These are phyloP conservation scores for Phytophthora crassamura DNA, from an alignment of 352 stramenopile species.

Conservation along the genomic window DNA sequence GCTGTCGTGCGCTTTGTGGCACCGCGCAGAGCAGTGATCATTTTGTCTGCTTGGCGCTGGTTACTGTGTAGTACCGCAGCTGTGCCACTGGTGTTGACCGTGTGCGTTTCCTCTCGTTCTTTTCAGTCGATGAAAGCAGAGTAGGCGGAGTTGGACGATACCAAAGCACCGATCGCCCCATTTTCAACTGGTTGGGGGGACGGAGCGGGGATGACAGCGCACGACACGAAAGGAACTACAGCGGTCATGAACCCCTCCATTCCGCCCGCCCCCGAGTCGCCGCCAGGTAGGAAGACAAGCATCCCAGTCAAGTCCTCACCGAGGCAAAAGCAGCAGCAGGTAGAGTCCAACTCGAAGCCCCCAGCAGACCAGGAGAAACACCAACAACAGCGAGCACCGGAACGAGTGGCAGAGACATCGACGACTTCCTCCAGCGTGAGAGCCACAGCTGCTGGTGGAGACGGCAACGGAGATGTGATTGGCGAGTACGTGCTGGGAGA, in stretches of 20 bases:
- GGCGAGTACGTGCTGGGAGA: constrained; percentile 92
- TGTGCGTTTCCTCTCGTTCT: constrained; percentile 10
- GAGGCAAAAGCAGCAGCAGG: constrained; percentile 29
- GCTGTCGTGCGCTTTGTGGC: constrained; percentile 25
- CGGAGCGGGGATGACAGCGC: constrained; percentile 33
- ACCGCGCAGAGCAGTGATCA: constrained; percentile 23
- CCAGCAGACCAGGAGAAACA: constrained; percentile 17
- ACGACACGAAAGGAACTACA: constrained; percentile 30
- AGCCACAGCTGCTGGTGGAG: constrained; percentile 6
- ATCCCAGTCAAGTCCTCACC: constrained; percentile 31
- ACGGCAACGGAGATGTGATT: constrained; percentile 54
- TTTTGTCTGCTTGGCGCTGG: constrained; percentile 22
- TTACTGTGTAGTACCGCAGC: constrained; percentile 4
- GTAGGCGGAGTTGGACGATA: constrained; percentile 18
- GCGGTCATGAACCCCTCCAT: constrained; percentile 36
- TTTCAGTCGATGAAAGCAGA: constrained; percentile 19
- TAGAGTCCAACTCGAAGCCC: constrained; percentile 10
- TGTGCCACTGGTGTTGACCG: constrained; percentile 3
- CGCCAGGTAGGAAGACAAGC: constrained; percentile 18
- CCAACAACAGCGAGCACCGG: constrained; percentile 28
- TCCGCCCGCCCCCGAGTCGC: constrained; percentile 19
- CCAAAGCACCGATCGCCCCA: background rate
- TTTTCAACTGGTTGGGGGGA: background rate
- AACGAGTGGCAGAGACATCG: constrained; percentile 21
- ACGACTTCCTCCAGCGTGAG: constrained; percentile 1